Conservation (phyloP, 225 moss, liverwort and hornwort genomes). For the Thuidium tamariscinum region DNA sequence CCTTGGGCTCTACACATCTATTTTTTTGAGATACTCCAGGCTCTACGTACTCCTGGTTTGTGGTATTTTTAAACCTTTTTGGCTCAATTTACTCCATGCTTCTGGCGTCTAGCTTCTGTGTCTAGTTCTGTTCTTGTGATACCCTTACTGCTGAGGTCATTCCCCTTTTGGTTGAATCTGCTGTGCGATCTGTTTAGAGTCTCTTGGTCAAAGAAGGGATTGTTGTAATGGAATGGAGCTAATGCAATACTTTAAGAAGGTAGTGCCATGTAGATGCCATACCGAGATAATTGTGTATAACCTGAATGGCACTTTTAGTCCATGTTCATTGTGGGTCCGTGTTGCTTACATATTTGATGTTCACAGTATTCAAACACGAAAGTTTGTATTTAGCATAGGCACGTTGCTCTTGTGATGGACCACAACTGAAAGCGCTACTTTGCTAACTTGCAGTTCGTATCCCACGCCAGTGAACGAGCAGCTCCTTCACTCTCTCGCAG, state of each 20-base stretch:
- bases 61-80: no score
- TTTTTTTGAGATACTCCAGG: neutral
- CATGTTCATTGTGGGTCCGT: neutral
- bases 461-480: no score
- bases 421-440: no score
- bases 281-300: neutral
- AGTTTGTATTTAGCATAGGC: neutral
- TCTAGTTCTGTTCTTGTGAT: neutral
- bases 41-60: no score
- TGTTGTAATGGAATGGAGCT: neutral
- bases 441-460: no score
- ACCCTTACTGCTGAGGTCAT: no score
- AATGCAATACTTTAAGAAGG: neutral
- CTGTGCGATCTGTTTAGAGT: neutral
- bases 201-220: neutral
- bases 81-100: neutral
- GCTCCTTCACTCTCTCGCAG: no score
- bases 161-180: neutral
- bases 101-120: neutral
- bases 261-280: neutral
- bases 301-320: neutral
- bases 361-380: no score
- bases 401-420: neutral
- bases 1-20: neutral
- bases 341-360: neutral